Base-by-base conservation (phyloP, 148 eudicot species). In the Euryodendron excelsum region DNA sequence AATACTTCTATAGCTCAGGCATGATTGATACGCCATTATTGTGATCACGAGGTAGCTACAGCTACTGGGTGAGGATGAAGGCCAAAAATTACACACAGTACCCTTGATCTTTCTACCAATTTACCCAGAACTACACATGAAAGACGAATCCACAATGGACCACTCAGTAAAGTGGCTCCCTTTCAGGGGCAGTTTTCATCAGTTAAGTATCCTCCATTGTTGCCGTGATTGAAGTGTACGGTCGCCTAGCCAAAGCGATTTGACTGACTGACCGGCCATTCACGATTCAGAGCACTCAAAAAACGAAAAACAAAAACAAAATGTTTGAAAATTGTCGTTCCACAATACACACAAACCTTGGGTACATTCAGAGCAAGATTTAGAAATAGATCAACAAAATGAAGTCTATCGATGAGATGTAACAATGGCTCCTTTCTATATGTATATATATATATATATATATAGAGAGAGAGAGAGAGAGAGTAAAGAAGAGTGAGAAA, bases 271-370 rank as follows among this genome's bases (percentile, higher is more conserved):
- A n/a, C n/a, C n/a, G n/a, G 33, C 33, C 14, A 47, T 27, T 23
- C 3, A 39, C 9, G 12, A 39, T 33, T 69, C 58, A 68, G 37
- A 68, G 12, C 48, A 55, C 52, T 34, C 63, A 44, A 67, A 68
- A n/a, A n/a, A n/a, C n/a, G n/a, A n/a, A n/a, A n/a, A n/a, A n/a
- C n/a, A 53, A 2, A 71, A 47, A 34, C 41, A 77, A 56, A 41
- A 27, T 41, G 12, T 23, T 61, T 66, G 33, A 39, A 33, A 3
- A 68, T 48, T 31, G 47, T 39, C n/a, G 44, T 39, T 25, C 18
- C 73, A 70, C 15, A 12, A 55, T 39, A 27, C 33, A 15, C 48
- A 65, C 79, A 77, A 39, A 77, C 72, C 72, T 63, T 17, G 56
- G 39, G 4, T 14, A 67, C 18, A 34, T 30, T 11, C 28, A 52